Evolutionary conservation across 352 stramenopile genomes (phyloP), one percentile per base, ranked within the genome.

Genomic region (Phytophthora cajani): DNA sequence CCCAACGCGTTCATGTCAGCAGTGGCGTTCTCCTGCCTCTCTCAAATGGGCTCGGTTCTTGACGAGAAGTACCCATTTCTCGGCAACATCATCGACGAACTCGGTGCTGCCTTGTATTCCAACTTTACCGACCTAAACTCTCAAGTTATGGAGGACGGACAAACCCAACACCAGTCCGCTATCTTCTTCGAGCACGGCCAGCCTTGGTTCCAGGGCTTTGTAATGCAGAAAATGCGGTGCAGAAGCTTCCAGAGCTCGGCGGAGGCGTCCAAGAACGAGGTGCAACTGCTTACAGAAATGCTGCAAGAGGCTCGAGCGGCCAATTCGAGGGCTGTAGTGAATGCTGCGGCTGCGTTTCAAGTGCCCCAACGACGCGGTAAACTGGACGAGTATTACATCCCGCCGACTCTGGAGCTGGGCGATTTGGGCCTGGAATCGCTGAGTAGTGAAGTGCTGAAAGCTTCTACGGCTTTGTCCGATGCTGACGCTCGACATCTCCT

Each of bases 1-100:
- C 84, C 82, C 1, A 89, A 90, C 54, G 64, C 72, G 1, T 90
- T 92, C 64, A 38, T 89, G 19, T 79, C 82, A 10, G 72, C 82
- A 4, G 72, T 90, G 38, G 72, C 81, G 2, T 84, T 89, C 44
- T 79, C 70, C 0, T 81, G 75, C 14, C 71, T 92, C 8, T 71
- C 85, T 50, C 80, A 89, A 69, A 78, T 89, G 46, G 71, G 73
- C 0, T 25, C 62, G 16, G 76, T 73, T 25, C 61, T 90, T 12
- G 74, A 81, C 30, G 73, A 77, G 9, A 74, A 90, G 19, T 79
- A 88, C 47, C 82, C 77, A 10, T 88, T 91, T 53, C 67, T 90
- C n/a, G 23, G 23, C 16, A 68, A 78, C 9, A 47, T 84, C 16
- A 76, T 88, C 12, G 51, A 73, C 9, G 78, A 88, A 33, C 27